Evolutionary conservation across 257 asterid genomes (phyloP).

Genomic region (Plantago ovata): DNA sequence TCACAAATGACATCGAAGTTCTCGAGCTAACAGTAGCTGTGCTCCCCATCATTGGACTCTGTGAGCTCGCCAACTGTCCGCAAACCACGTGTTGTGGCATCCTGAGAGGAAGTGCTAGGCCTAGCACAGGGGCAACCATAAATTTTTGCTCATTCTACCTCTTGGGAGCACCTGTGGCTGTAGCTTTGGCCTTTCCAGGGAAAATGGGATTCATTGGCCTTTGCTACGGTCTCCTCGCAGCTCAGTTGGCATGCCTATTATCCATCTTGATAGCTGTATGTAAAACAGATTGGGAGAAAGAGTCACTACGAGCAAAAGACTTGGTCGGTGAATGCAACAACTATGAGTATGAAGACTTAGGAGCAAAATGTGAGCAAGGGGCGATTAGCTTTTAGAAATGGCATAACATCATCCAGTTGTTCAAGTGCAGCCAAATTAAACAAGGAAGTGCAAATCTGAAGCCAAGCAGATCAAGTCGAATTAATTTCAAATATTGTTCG

Average conservation of each 20-base stretch:
- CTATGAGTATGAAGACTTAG: constrained; percentile 34
- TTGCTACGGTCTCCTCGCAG: constrained; percentile 87
- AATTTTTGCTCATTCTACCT: constrained; percentile 80
- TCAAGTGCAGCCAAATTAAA: too few species aligned
- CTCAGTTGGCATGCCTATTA: constrained; percentile 71
- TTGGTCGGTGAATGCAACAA: constrained; percentile 56
- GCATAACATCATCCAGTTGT: too few species aligned
- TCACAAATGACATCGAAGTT: constrained; percentile 68
- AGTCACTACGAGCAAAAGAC: constrained; percentile 61
- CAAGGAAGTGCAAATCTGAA: too few species aligned
- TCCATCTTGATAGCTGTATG: constrained; percentile 60
- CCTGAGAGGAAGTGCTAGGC: constrained; percentile 85
- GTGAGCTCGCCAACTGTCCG: constrained; percentile 95
- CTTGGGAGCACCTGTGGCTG: constrained; percentile 85
- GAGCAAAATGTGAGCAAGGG: constrained; percentile 44
- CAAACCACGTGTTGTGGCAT: constrained; percentile 93
- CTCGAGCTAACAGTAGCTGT: constrained; percentile 58
- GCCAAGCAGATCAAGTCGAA: too few species aligned
- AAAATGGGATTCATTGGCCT: constrained; percentile 74
- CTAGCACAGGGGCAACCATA: constrained; percentile 66
- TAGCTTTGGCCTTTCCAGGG: constrained; percentile 64
- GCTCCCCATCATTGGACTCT: constrained; percentile 81
- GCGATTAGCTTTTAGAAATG: too few species aligned
- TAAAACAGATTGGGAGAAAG: constrained; percentile 76
- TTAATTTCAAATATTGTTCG: too few species aligned